Evolutionary conservation across 1,284 basidiomycete species (phyloP).

Genomic region (Inonotus hispidus): DNA sequence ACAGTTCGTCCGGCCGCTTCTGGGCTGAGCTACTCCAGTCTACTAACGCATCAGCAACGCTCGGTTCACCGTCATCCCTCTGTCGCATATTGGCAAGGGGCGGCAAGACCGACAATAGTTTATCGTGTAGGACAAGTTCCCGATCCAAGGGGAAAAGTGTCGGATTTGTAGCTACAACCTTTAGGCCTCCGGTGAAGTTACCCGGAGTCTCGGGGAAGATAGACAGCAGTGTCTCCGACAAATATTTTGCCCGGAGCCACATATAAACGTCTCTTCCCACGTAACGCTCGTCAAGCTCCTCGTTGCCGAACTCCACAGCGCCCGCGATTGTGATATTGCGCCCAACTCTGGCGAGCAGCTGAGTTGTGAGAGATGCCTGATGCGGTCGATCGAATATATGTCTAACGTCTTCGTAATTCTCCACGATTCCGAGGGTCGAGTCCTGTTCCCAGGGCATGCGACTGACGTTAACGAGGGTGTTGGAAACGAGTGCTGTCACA

Average conservation of each 20-base stretch:
- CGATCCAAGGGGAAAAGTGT: constrained; percentile 6
- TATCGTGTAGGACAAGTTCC: constrained; percentile 11
- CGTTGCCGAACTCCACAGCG: constrained; percentile 1
- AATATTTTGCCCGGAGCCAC: constrained; percentile 1
- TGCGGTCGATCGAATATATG: not conserved
- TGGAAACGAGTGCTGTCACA: constrained; percentile 42
- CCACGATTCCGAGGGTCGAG: constrained; percentile 31
- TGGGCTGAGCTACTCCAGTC: not conserved
- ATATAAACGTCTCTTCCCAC: not conserved
- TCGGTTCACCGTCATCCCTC: not conserved
- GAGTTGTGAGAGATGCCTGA: constrained; percentile 21
- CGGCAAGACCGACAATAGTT: not conserved
- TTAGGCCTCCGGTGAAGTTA: no score
- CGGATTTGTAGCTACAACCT: not conserved
- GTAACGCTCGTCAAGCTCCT: not conserved
- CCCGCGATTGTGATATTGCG: constrained; percentile 37
- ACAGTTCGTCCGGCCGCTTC: not conserved
- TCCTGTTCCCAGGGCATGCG: constrained; percentile 29
- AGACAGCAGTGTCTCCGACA: not conserved
- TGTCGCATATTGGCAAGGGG: not conserved
- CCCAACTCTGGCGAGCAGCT: constrained; percentile 38
- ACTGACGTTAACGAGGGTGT: constrained; percentile 44
- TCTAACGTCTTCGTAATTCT: not conserved
- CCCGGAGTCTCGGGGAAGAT: not conserved
- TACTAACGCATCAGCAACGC: not conserved